Base-by-base conservation (phyloP, 2,329 filamentous ascomycete genomes). In the Diaporthe citriasiana region DNA sequence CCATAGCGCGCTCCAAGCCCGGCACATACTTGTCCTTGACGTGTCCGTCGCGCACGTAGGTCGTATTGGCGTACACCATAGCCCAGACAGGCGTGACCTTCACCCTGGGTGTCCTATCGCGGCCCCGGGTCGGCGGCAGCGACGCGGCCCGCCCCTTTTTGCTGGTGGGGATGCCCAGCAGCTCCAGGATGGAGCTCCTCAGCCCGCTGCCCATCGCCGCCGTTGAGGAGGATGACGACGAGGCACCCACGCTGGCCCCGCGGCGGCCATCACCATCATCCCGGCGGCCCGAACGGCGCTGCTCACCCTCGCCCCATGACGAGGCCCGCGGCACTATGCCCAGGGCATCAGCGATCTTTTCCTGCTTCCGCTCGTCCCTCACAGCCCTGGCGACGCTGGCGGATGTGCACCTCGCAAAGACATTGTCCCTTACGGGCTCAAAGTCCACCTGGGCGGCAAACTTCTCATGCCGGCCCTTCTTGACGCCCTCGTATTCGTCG, bases 341-440 rank as follows among this genome's bases (percentile, higher is more conserved):
- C 13, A n/a, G 45, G 22, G n/a, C 45, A 22, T 50, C 45, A 10
- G 45, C 56, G n/a, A 15, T 15, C 47, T n/a, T 51, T n/a, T 9
- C 57, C 33, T 38, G 27, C n/a, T 59, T 22, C 19, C 57, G 57
- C 57, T 63, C 57, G 12, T 65, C 59, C 27, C 40, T 65, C 17
- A 65, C 40, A 10, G 40, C 59, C 40, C 7, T 30, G 17, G 40
- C 59, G 19, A 65, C 59, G 59, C 59, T 65, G 19, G 40, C 59
- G 6, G 59, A 65, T 13, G 59, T 65, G 15, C 59, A 65, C 27
- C 59, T 40, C 59, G 59, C 59, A 17, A 65, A 65, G 25, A 65
- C 59, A 27, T 65, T 65, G 2, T 12, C 59, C 9, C 59, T 17
- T 19, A 65, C 59, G 59, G 59, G 40, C 40, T 65, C 59, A 42